Base-by-base conservation (phyloP, 306 rosid genomes). In the Fragaria iinumae region DNA sequence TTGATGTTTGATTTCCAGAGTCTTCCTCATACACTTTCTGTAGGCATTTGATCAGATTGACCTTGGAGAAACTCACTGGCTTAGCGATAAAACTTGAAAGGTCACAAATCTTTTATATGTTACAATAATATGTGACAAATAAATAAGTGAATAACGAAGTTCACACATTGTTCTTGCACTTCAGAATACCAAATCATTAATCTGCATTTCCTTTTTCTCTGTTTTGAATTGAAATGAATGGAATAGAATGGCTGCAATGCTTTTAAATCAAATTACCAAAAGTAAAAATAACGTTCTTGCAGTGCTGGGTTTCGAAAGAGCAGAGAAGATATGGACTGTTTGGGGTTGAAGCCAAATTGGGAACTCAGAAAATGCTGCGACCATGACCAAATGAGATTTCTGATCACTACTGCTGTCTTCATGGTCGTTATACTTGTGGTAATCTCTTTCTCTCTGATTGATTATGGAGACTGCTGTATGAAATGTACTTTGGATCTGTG, bases 321-420 rank as follows among this genome's bases (percentile, higher is more conserved):
- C 20, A 11, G 65, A 41, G 63, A 71, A 57, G 68, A 60, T 39
- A 69, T 77, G 80, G 83, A 60, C 20, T 9, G 25, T 38, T 16
- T 57, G 21, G 41, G 45, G 1, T 25, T 87, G 90, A 81, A 11
- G 76, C 89, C 88, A 78, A 87, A 89, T 20, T 89, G 93, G 93
- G 85, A 85, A 78, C 93, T 89, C 41, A 81, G 66, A 67, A 81
- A 65, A 49, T 89, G 93, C 85, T 89, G 93, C 82, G 85, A 85
- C 88, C 88, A 81, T 76, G 88, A 89, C 12, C 91, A 89, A 81
- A 82, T 75, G 16, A 87, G 76, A 74, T 87, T 89, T 76, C 76
- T 89, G 38, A 86, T 80, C 78, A 72, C 88, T 41, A 80, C 87
- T 59, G 72, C 71, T 14, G 85, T 89, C 81, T 85, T 82, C 88